phyloP scores from a whole-genome alignment of 2,329 filamentous ascomycete genomes.

The Trichoderma hamatum region DNA sequence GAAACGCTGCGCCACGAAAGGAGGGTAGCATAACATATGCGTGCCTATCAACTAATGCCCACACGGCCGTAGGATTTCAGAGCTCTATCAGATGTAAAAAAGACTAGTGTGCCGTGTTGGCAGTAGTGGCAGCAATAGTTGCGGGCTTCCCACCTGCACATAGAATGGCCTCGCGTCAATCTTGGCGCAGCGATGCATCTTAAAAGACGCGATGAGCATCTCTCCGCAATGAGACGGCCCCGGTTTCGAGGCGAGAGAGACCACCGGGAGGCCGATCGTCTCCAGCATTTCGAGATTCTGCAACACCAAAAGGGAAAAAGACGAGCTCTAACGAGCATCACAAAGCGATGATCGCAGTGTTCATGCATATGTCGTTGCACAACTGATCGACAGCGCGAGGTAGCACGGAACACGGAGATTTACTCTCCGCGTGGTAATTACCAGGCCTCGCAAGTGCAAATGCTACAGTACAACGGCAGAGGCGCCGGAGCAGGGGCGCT shows the following conservation, averaged over 20 bases:
- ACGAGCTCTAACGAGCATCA: background rate
- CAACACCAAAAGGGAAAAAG: background rate
- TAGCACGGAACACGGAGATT: background rate
- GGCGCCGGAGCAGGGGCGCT: conserved; percentile 11
- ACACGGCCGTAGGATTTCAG: background rate
- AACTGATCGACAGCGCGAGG: background rate
- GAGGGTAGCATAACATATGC: conserved; percentile 6
- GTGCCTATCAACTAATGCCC: background rate
- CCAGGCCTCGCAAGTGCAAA: background rate
- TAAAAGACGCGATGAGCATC: background rate
- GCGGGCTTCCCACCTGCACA: background rate
- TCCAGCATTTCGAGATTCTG: background rate
- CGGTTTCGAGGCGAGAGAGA: background rate
- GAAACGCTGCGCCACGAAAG: conserved; percentile 24
- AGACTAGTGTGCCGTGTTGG: background rate
- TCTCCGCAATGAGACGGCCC: background rate
- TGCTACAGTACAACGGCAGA: background rate
- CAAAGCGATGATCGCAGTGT: background rate
- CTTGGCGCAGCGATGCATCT: conserved; percentile 19
- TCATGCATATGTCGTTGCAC: background rate
- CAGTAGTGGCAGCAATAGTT: background rate
- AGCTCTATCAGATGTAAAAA: background rate
- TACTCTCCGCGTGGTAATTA: background rate
- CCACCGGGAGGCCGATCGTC: background rate
- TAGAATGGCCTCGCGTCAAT: background rate